Evolutionary conservation across 257 asterid species (phyloP).

Genomic region (Solanum pennellii): DNA sequence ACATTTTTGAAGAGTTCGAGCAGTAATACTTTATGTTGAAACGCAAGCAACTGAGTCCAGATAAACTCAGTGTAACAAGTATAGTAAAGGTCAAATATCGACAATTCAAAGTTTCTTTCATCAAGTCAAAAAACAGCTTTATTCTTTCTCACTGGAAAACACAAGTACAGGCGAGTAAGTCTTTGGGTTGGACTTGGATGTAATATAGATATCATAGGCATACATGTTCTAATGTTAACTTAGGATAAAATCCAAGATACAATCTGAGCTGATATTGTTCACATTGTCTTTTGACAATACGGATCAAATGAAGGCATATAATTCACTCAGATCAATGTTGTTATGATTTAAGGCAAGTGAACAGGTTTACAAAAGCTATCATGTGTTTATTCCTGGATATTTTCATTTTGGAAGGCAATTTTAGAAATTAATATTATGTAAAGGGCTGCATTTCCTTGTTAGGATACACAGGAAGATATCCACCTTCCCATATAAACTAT

Average conservation of each 20-base stretch:
- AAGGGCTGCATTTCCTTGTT: not conserved
- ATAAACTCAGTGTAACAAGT: not conserved
- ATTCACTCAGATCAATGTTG: not conserved
- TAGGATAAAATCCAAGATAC: not conserved
- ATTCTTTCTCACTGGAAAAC: not conserved
- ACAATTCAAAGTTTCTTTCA: not conserved
- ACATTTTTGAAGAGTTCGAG: no score
- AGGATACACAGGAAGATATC: not conserved
- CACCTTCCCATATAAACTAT: not conserved
- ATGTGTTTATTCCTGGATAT: not conserved
- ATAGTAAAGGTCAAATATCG: not conserved
- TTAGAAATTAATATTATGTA: not conserved
- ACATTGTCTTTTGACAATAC: not conserved
- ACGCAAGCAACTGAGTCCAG: not conserved
- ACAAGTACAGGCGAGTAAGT: not conserved
- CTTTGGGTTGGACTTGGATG: not conserved
- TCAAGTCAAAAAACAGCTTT: not conserved
- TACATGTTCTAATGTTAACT: not conserved
- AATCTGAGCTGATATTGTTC: not conserved
- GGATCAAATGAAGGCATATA: not conserved
- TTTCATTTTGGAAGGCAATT: not conserved
- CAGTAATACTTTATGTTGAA: not conserved
- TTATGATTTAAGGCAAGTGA: not conserved
- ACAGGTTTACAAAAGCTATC: not conserved
- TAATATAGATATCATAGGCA: not conserved